Evolutionary conservation across 2,329 filamentous ascomycete species (phyloP), one percentile per base, ranked within the genome.

Genomic region (Myriosclerotinia curreyana): DNA sequence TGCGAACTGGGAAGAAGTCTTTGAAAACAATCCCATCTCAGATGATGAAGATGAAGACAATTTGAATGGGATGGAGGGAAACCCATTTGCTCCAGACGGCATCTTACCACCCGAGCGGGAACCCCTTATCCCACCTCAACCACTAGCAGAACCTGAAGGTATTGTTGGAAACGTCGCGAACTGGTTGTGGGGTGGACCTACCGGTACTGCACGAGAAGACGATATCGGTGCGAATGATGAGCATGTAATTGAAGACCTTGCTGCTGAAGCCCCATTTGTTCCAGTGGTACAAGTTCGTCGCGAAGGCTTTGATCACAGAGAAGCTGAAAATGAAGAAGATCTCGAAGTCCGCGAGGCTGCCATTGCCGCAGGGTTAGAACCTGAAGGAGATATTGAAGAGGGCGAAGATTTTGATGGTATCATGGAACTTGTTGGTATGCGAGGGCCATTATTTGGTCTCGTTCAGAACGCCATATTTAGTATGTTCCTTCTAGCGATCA

Each of bases 391-490:
- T 69, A 89, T 87, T 12, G 90, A 93, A 51, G 90, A 97, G 69
- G 90, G 90, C 12, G 95, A 99, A 76, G 95, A 99, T 73, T 86
- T 99, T 20, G 95, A 99, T 74, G 95, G 95, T 0, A 91, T 99
- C 60, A 87, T 99, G 80, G 95, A 99, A 75, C 84, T 99, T 20
- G 89, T 99, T 65, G 95, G 95, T 46, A 96, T 99, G 90, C 91
- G 96, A 72, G 95, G 95, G 0, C 95, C 95, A 0, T 82, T 99
- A 3, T 88, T 89, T 17, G 92, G 92, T 3, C 83, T 99, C 7
- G 86, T 98, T 69, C 95, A 99, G 73, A 99, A 99, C 70, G 92
- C 91, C 63, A 87, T 97, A 20, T 99, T 99, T 76, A 96, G 94
- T 74, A 89, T 90, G 9, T 88, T 98, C 53, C 82, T 99, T 36